Base-by-base conservation (phyloP, 208 protist genomes). In the Crithidia brevicula region DNA sequence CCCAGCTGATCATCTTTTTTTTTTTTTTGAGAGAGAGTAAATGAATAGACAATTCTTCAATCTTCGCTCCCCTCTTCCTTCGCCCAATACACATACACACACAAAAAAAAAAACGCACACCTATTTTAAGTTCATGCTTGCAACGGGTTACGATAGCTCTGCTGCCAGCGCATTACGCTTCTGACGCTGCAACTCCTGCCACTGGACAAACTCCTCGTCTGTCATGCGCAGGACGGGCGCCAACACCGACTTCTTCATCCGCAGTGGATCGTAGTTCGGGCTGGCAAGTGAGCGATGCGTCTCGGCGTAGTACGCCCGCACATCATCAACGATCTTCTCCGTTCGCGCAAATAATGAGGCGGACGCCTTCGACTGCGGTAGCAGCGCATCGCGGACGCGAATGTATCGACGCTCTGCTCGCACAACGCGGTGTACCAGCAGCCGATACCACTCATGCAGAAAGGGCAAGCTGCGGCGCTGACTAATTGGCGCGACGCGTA, bases 351-450 rank as follows among this genome's bases (percentile, higher is more conserved):
- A 93, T 25, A 92, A 49, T 2, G 61, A 7, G 0, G 42, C 23
- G 30, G 69, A 75, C 4, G 67, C 72, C 33, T 81, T 88, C 22
- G 27, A 30, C 18, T 64, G 56, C n/a, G 54, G 15, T 3, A 92
- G 31, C 1, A 74, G 59, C 25, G 73, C 85, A 36, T 93, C 76
- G n/a, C 90, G 82, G 18, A 77, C 72, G 51, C 52, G 54, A 27
- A 86, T 81, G 66, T 88, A 95, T 22, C 85, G 86, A 30, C 82
- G 73, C 76, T 95, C 86, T 27, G 87, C 90, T 8, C 90, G 82
- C 42, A 93, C 80, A 6, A 84, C 34, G 30, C 90, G 82, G 47
- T 95, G 90, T 49, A 86, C 79, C 16, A 89, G 64, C 30, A 82
- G 61, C 8, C 90, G 79, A 46, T 95, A 85, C 58, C 76, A 82